These are phyloP conservation scores for Lablab purpureus DNA, from an alignment of 306 rosid genomes.

Conservation along the genomic window DNA sequence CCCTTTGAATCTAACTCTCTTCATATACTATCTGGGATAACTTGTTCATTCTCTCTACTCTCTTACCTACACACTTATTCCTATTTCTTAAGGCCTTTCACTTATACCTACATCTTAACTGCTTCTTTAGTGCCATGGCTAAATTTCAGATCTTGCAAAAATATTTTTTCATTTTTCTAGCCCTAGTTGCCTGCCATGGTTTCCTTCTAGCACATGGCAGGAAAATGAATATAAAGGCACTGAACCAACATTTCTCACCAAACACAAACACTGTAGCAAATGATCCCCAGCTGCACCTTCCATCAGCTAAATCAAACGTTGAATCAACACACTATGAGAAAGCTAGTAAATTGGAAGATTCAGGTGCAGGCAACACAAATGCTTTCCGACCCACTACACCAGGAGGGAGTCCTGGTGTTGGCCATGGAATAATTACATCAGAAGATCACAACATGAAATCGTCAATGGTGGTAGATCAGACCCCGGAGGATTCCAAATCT, in stretches of 20 bases:
- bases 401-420: slow-evolving; percentile 72
- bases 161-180: slow-evolving; percentile 15
- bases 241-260: slow-evolving; percentile 24
- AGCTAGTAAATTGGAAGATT: slow-evolving; percentile 8
- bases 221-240: slow-evolving; percentile 25
- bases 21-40: neutral
- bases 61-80: neutral
- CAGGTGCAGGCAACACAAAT: slow-evolving; percentile 1
- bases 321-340: slow-evolving; percentile 10
- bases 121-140: neutral
- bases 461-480: slow-evolving; percentile 22
- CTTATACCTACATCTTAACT: neutral
- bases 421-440: slow-evolving; percentile 23
- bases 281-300: neutral
- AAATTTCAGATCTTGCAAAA: neutral
- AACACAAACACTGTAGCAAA: neutral
- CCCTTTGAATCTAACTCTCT: neutral
- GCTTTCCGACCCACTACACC: slow-evolving; percentile 63
- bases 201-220: slow-evolving; percentile 40
- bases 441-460: neutral
- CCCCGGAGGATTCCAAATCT: slow-evolving; percentile 39
- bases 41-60: neutral
- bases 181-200: slow-evolving; percentile 34
- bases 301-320: neutral
- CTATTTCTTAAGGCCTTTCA: neutral